Evolutionary conservation across 352 stramenopile genomes (phyloP).

Genomic region (Sclerospora graminicola): DNA sequence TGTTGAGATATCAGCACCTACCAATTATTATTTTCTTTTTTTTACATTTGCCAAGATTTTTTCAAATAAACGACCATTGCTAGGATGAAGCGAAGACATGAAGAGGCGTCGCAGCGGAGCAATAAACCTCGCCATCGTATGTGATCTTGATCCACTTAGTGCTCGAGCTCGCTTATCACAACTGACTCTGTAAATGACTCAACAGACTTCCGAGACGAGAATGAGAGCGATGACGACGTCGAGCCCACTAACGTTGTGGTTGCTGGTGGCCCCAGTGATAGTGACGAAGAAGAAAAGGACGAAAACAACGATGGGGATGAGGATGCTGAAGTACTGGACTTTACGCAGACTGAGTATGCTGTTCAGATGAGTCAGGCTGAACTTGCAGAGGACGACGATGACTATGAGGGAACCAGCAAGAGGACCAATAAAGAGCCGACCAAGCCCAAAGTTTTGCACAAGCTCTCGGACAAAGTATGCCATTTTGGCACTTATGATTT

Average conservation of each 20-base stretch:
- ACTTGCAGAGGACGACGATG: conserved; percentile 17
- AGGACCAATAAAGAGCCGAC: conserved; percentile 26
- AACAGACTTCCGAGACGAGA: conserved; percentile 20
- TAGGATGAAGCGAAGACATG: conserved; percentile 36
- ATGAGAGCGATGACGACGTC: conserved; percentile 24
- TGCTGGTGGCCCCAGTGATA: conserved; percentile 12
- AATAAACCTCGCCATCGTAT: conserved; percentile 30
- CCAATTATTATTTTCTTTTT: no score
- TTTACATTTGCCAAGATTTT: no score
- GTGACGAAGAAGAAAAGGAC: conserved; percentile 26
- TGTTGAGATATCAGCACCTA: no score
- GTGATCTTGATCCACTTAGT: neutral
- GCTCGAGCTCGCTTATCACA: neutral
- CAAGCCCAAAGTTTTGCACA: conserved; percentile 31
- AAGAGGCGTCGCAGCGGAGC: conserved; percentile 16
- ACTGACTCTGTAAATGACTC: conserved; percentile 11
- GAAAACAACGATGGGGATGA: conserved; percentile 19
- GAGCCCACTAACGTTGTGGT: conserved; percentile 18
- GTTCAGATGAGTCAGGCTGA: conserved; percentile 38
- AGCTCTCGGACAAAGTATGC: conserved; percentile 42
- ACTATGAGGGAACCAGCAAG: conserved; percentile 18
- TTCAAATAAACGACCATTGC: no score
- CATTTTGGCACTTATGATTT: neutral
- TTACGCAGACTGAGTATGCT: conserved; percentile 71
- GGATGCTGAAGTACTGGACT: conserved; percentile 52